phyloP scores from a whole-genome alignment of 441 rosid genomes.

The Mallotus repandus region DNA sequence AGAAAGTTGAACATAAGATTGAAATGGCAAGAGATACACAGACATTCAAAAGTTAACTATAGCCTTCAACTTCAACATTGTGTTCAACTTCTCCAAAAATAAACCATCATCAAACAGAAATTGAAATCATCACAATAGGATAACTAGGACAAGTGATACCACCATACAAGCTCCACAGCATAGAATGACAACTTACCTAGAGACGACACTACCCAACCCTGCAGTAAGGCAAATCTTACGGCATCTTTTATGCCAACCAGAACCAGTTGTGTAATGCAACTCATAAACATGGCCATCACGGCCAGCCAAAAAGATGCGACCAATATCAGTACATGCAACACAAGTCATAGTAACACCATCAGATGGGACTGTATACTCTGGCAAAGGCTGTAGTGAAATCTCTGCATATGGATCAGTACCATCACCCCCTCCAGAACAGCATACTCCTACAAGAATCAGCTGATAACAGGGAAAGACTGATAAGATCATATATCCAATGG shows the following conservation, averaged over 20 bases:
- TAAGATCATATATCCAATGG: constrained; percentile 18
- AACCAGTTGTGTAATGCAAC: constrained; percentile 73
- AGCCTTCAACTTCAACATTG: constrained; percentile 4
- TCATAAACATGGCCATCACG: constrained; percentile 96
- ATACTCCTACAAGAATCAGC: constrained; percentile 94
- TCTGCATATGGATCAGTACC: constrained; percentile 90
- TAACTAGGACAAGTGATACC: neutral
- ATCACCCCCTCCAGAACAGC: constrained; percentile 83
- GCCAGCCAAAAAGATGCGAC: constrained; percentile 89
- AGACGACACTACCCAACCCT: constrained; percentile 87
- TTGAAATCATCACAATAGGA: neutral
- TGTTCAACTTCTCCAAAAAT: constrained; percentile 3
- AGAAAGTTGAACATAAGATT: neutral
- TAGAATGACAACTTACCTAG: constrained; percentile 52
- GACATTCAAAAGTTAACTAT: constrained; percentile 3
- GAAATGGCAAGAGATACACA: neutral
- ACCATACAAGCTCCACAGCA: neutral
- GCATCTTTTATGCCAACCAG: constrained; percentile 88
- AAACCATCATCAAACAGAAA: constrained; percentile 1
- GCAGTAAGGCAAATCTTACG: constrained; percentile 95
- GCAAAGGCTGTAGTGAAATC: constrained; percentile 82
- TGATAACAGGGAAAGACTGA: constrained; percentile 37
- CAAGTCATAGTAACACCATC: constrained; percentile 98
- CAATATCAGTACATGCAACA: constrained; percentile 73
- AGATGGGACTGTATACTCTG: constrained; percentile 83